These are phyloP conservation scores for Schizophyllum amplum DNA, from an alignment of 1,284 basidiomycete species.

Conservation along the genomic window DNA sequence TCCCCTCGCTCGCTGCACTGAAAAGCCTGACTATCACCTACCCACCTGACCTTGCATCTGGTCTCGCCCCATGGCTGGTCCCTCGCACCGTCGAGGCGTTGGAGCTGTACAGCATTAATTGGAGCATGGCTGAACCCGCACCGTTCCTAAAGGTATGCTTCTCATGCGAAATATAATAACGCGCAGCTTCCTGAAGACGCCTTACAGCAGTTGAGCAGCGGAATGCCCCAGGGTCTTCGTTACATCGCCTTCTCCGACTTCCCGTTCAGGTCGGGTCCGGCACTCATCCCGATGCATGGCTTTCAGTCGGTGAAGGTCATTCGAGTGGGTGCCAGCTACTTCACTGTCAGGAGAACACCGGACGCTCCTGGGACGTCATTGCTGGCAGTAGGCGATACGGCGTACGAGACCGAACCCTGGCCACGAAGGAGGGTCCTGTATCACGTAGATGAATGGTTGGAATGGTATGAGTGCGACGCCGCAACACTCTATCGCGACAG, in stretches of 20 bases:
- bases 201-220: slow-evolving; percentile 48
- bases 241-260: slow-evolving; percentile 48
- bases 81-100: slow-evolving; percentile 49
- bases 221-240: slow-evolving; percentile 44
- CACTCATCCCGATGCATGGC: slow-evolving; percentile 40
- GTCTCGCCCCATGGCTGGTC: slow-evolving; percentile 60
- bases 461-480: slow-evolving; percentile 49
- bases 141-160: slow-evolving; percentile 27
- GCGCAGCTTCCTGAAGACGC: background rate
- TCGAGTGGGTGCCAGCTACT: slow-evolving; percentile 45
- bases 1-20: slow-evolving; percentile 46
- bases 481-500: slow-evolving; percentile 18
- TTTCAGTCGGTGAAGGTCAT: slow-evolving; percentile 54
- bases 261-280: slow-evolving; percentile 32
- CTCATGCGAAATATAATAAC: background rate
- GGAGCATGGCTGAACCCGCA: slow-evolving; percentile 27
- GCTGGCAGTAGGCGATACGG: slow-evolving; percentile 9
- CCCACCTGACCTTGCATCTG: slow-evolving; percentile 53
- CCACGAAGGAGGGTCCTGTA: slow-evolving; percentile 41
- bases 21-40: slow-evolving; percentile 50
- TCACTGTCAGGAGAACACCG: slow-evolving; percentile 31
- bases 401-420: slow-evolving; percentile 44
- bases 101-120: slow-evolving; percentile 35
- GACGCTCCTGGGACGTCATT: slow-evolving; percentile 3
- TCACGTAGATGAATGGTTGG: slow-evolving; percentile 51